Conservation (phyloP, 768 basidiomycete genomes). For the Calocera cornea region DNA sequence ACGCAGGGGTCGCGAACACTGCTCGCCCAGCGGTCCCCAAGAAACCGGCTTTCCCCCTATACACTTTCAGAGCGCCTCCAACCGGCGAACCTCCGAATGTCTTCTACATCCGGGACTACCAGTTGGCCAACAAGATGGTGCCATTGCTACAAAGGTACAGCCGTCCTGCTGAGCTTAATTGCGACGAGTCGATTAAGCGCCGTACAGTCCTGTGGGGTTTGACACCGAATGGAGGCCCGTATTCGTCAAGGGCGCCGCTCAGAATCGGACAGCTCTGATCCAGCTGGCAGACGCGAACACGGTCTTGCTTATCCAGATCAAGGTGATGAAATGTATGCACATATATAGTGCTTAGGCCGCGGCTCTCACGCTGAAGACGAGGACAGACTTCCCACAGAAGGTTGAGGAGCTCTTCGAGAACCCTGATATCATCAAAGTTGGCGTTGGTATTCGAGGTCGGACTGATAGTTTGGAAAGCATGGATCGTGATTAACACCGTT, state of each 20-base stretch:
- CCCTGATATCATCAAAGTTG: constrained; percentile 46
- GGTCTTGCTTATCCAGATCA: constrained; percentile 54
- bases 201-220: constrained; percentile 43
- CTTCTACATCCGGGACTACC: background rate
- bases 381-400: constrained; percentile 29
- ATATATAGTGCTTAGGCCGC: constrained; percentile 23
- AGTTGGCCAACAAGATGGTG: background rate
- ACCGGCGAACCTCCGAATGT: background rate
- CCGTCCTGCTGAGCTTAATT: background rate
- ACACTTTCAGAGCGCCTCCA: background rate
- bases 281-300: constrained; percentile 48
- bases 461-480: constrained; percentile 4
- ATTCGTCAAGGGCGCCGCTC: constrained; percentile 36
- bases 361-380: constrained; percentile 6
- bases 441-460: constrained; percentile 60
- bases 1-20: too few species aligned
- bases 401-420: constrained; percentile 42
- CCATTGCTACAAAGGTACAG: background rate
- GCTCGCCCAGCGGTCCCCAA: too few species aligned
- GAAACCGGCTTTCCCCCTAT: background rate
- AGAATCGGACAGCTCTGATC: constrained; percentile 60
- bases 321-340: constrained; percentile 37
- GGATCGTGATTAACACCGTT: background rate
- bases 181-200: too few species aligned
- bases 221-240: constrained; percentile 72